Evolutionary conservation across 2,329 filamentous ascomycete genomes (phyloP).

Genomic region (Hypoxylon sp.): DNA sequence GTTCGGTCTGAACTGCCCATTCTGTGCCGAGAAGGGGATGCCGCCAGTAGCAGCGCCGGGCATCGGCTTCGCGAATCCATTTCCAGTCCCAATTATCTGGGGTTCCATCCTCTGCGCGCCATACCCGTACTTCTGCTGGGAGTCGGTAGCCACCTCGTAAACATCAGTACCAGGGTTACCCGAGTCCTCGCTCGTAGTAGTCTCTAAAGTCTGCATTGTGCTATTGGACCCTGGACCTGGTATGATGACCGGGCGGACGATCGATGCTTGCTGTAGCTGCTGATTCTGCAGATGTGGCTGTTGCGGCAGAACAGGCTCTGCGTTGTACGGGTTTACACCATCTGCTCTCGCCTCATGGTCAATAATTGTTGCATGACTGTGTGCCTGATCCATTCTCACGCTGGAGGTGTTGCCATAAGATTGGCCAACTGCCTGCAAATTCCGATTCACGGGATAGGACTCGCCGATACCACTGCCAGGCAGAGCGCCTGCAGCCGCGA

Average conservation of each 20-base stretch:
- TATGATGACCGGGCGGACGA: constrained; percentile 33
- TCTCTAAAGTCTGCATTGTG: constrained; percentile 30
- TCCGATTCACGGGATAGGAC: constrained; percentile 41
- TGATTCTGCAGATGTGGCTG: constrained; percentile 12
- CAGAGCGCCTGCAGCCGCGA: constrained; percentile 65
- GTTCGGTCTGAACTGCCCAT: constrained; percentile 31
- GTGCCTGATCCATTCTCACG: constrained; percentile 58
- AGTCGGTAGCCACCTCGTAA: constrained; percentile 26
- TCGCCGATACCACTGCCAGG: constrained; percentile 56
- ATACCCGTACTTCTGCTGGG: constrained; percentile 30
- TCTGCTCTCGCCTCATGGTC: constrained; percentile 61
- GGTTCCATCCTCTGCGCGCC: constrained; percentile 10
- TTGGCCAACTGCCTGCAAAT: constrained; percentile 43
- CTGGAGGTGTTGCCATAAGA: constrained; percentile 57
- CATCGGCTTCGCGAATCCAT: constrained; percentile 34
- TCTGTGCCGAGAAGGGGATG: constrained; percentile 28
- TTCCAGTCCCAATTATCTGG: constrained; percentile 12
- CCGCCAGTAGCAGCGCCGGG: constrained; percentile 20
- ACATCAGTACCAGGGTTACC: constrained; percentile 31
- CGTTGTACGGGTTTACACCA: constrained; percentile 66
- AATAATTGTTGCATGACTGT: constrained; percentile 60
- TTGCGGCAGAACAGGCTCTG: constrained; percentile 49
- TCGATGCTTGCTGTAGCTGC: constrained; percentile 26
- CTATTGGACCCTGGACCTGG: constrained; percentile 30
- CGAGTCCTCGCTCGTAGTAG: constrained; percentile 37